phyloP scores from a whole-genome alignment of 495 filamentous ascomycete species.

The Patellaria atrata region DNA sequence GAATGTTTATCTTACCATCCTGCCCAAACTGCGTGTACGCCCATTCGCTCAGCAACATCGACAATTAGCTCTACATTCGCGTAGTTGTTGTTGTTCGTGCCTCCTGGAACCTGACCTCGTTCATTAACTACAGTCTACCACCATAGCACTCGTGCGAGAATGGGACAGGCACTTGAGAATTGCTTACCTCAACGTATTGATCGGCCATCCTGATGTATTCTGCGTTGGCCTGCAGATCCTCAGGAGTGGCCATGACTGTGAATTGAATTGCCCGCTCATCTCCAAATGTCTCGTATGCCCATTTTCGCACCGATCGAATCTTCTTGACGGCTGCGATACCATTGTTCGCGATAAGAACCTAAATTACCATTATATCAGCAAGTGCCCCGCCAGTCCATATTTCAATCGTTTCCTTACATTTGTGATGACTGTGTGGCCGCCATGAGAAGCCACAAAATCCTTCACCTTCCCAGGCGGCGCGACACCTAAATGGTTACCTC shows the following conservation, averaged over 20 bases:
- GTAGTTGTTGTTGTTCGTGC: conserved; percentile 99
- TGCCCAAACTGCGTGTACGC: conserved; percentile 96
- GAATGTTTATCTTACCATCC: conserved; percentile 63
- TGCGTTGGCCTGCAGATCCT: conserved; percentile 92
- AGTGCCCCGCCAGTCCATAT: background rate
- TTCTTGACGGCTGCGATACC: conserved; percentile 99
- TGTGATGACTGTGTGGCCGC: conserved; percentile 94
- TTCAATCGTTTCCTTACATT: conserved; percentile 47
- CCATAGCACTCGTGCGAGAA: too few species aligned
- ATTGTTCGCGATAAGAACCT: conserved; percentile 99
- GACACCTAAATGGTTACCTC: conserved; percentile 71
- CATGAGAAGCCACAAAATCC: conserved; percentile 81
- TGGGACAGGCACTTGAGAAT: too few species aligned
- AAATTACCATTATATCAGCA: conserved; percentile 3
- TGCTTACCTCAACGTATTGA: conserved; percentile 84
- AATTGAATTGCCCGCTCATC: conserved; percentile 98
- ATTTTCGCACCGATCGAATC: conserved; percentile 97
- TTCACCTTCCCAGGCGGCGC: conserved; percentile 70
- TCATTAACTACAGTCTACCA: conserved; percentile 3
- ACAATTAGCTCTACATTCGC: conserved; percentile 99
- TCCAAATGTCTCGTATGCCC: conserved; percentile 98
- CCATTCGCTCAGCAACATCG: conserved; percentile 97
- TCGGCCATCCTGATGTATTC: conserved; percentile 99
- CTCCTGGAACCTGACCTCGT: conserved; percentile 56
- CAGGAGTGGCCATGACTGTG: conserved; percentile 99